Base-by-base conservation (phyloP, 306 rosid species). In the Arachis stenosperma region DNA sequence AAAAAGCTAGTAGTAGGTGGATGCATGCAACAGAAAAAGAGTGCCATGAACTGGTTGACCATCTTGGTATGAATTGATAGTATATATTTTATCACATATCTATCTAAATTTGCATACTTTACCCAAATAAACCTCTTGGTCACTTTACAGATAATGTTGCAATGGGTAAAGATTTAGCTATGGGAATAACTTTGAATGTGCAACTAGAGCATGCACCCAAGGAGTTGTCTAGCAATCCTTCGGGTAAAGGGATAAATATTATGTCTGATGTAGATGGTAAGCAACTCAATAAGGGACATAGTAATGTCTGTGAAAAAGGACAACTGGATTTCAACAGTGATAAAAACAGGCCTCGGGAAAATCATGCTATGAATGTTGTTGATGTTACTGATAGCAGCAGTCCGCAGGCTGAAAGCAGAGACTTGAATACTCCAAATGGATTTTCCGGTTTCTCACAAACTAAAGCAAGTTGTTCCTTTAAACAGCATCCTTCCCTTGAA, bases 401-500 rank as follows among this genome's bases (percentile, higher is more conserved):
- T 79, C 81, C 75, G 22, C 83, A 70, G 70, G 83, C 75, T 3
- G 87, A 81, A 78, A 82, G 83, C 78, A 81, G 84, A 85, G 81
- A 74, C 54, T 83, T 85, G 75, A 75, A 71, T 46, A 71, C 69
- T 70, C 71, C 76, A 22, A 66, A 78, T 69, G 83, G 87, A 60
- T 64, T 78, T 76, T 85, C 86, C 6, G 79, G 76, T 55, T 60
- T 59, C 22, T 76, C 82, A 50, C 81, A 75, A 79, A 15, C 74
- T 47, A 78, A 82, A 71, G 84, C 81, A 80, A 78, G 81, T 33
- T 64, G 58, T 79, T 76, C 67, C 78, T 66, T 76, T 44, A 61
- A 83, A 54, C 84, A 79, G 58, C 75, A 69, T 67, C 86, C 85
- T 9, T 85, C 84, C n/a, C 87, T 87, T 48, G 90, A 86, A 76